phyloP scores from a whole-genome alignment of 768 basidiomycete species.

The Trichaptum fuscoviolaceum region DNA sequence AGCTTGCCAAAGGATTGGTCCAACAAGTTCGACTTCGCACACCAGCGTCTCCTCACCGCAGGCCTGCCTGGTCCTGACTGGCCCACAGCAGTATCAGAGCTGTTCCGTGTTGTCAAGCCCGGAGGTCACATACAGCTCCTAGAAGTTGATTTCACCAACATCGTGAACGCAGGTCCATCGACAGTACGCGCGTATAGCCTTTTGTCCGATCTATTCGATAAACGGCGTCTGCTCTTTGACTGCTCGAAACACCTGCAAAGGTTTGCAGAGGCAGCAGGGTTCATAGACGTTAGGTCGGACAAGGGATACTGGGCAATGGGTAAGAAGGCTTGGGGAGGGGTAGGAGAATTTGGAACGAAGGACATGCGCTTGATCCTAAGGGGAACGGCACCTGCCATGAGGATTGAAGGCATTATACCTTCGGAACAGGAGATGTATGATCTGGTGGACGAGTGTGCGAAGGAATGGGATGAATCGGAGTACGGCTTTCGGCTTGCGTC shows the following conservation, averaged over 20 bases:
- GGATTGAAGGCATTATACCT: no score
- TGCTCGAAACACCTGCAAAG: background rate
- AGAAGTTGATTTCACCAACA: conserved; percentile 2
- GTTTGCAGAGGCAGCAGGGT: background rate
- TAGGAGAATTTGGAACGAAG: background rate
- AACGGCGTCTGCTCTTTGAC: background rate
- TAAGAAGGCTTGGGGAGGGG: background rate
- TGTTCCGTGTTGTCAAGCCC: conserved; percentile 9
- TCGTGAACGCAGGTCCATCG: background rate
- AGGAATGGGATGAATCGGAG: no score
- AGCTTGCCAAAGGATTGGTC: conserved; percentile 8
- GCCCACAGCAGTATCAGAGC: conserved; percentile 4
- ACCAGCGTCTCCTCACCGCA: conserved; percentile 12
- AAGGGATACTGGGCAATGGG: background rate
- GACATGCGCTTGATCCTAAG: no score
- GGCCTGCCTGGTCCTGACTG: conserved; percentile 7
- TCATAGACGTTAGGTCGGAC: background rate
- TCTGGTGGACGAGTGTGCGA: no score
- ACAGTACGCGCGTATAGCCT: background rate
- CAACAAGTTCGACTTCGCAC: conserved; percentile 8
- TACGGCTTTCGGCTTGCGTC: no score
- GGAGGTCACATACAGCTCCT: conserved; percentile 11
- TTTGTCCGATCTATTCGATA: background rate
- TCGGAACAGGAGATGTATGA: no score
- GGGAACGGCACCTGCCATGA: no score